Base-by-base conservation (phyloP, 2,329 filamentous ascomycete species). In the Fusarium ambrosium region DNA sequence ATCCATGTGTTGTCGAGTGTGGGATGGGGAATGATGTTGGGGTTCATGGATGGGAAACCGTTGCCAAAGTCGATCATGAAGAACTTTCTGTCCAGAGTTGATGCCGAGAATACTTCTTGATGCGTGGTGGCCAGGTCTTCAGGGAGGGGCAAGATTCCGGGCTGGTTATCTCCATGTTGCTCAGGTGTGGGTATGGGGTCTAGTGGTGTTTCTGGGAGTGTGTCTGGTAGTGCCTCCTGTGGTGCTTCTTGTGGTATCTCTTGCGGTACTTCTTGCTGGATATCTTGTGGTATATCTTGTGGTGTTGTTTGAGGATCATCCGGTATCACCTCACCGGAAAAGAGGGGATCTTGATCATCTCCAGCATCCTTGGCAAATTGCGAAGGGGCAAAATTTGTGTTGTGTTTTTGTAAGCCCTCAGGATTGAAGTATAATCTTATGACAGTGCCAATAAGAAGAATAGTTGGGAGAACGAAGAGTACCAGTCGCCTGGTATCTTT, bases 11-110 rank as follows among this genome's bases (percentile, higher is more conserved):
- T 79, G 4, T 83, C 79, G 8, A 83, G 76, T 2, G 76, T 80
- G 4, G 88, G 89, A 76, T 91, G 89, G 0, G 89, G 88, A 43
- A 91, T 84, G 71, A 91, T 86, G 79, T 88, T 91, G 18, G 89
- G 89, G 69, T 91, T 91, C 66, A 87, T 84, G 36, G 83, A 83
- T n/a, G 22, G 34, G 8, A 76, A 64, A 7, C 82, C 74, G 37
- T 79, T 79, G 13, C 81, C 84, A 71, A 91, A 89, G 18, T 83
- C 79, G 77, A 91, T 85, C 29, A 73, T 70, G 72, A 90, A 90
- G 81, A 85, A 90, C 36, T 82, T 85, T 37, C 78, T 80, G 72
- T 89, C 82, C 1, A 69, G 58, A 0, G 85, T 88, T 0, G 87
- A 86, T 3, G 79, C 45, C 1, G 89, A 90, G 75, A 83, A 86